A percentile compares a stretch with the other conserved stretches of the same genome.
Conservation (phyloP, 1,139 yeast species). For the Candida pseudoviswanathii region DNA sequence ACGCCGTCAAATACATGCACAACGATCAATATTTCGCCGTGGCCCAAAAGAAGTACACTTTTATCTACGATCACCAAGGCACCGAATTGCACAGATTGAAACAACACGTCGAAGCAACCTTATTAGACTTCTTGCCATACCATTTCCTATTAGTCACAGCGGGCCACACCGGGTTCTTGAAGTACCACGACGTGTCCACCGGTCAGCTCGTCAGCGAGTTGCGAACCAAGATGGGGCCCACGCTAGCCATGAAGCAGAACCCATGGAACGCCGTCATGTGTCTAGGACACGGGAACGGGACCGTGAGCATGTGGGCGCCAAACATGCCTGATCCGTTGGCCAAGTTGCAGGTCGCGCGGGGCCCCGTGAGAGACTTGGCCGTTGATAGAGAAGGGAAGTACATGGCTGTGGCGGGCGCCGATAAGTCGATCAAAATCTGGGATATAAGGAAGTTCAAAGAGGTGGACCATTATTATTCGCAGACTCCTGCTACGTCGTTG, state of each 20-base stretch:
- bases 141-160: conserved; percentile 87
- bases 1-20: conserved; percentile 87
- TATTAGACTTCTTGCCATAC: conserved; percentile 86
- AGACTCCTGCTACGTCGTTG: conserved; percentile 82
- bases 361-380: conserved; percentile 86
- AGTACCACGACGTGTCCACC: conserved; percentile 94
- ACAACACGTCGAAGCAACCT: conserved; percentile 84
- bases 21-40: conserved; percentile 94
- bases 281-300: conserved; percentile 91
- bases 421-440: conserved; percentile 86
- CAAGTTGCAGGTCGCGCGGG: conserved; percentile 77
- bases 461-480: conserved; percentile 72
- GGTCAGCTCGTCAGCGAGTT: conserved; percentile 83
- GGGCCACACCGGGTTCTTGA: conserved; percentile 84
- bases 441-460: conserved; percentile 84
- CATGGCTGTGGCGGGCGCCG: conserved; percentile 94
- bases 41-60: conserved; percentile 94
- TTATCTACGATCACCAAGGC: conserved; percentile 89
- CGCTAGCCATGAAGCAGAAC: conserved; percentile 83
- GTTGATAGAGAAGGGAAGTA: conserved; percentile 90
- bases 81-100: conserved; percentile 88
- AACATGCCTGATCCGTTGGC: conserved; percentile 84
- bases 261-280: conserved; percentile 97
- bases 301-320: conserved; percentile 94
- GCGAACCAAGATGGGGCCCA: conserved; percentile 88